Conservation (phyloP, 345 rosid species). For the Laguncularia racemosa region DNA sequence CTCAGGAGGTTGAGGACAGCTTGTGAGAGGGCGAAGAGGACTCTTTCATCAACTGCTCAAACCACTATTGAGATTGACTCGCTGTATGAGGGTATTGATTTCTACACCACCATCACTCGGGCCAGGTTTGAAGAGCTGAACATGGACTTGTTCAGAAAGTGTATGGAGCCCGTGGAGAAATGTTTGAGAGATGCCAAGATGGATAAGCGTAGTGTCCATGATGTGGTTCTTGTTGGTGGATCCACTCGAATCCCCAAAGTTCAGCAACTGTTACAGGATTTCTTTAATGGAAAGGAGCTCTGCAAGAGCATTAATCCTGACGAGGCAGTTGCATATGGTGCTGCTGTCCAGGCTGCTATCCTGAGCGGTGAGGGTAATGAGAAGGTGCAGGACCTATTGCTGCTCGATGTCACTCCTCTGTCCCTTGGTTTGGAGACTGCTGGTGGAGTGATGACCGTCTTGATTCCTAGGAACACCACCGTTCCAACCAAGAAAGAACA, state of each 20-base stretch:
- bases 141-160: slow-evolving; percentile 28
- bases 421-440: slow-evolving; percentile 27
- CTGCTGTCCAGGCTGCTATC: slow-evolving; percentile 51
- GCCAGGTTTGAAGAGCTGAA: slow-evolving; percentile 26
- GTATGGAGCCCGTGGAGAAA: slow-evolving; percentile 29
- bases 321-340: slow-evolving; percentile 62
- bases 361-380: slow-evolving; percentile 28
- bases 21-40: slow-evolving; percentile 26
- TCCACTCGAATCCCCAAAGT: slow-evolving; percentile 26
- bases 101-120: slow-evolving; percentile 21
- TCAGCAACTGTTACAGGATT: slow-evolving; percentile 24
- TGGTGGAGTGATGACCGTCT: slow-evolving; percentile 25
- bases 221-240: slow-evolving; percentile 25
- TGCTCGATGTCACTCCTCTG: slow-evolving; percentile 24
- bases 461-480: slow-evolving; percentile 25
- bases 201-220: slow-evolving; percentile 23
- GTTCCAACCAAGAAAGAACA: slow-evolving; percentile 24
- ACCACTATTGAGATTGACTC: slow-evolving; percentile 27
- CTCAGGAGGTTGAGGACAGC: slow-evolving; percentile 29
- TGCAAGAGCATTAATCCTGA: slow-evolving; percentile 35
- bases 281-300: slow-evolving; percentile 28
- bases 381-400: slow-evolving; percentile 25
- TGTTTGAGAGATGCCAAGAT: slow-evolving; percentile 26
- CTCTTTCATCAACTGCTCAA: slow-evolving; percentile 24
- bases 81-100: slow-evolving; percentile 20